Base-by-base conservation (phyloP, 805 yeast genomes). In the Grigorovia yakushimaensis region DNA sequence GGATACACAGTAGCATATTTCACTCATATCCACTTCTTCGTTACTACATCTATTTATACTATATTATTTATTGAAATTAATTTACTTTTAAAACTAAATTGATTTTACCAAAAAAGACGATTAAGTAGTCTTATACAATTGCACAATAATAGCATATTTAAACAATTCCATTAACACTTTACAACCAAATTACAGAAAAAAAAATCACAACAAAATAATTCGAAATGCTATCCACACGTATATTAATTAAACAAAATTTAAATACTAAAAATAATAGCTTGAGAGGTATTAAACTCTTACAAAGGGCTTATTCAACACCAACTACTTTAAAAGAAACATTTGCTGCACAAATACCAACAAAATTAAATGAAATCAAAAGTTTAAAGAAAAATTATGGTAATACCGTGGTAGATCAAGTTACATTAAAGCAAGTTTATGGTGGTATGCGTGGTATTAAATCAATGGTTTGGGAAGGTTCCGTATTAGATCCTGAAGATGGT, bases 361-460 rank as follows among this genome's bases (percentile, higher is more conserved):
- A 86, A 75, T 84, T 84, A 59, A 96, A 88, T 69, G 87, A 88
- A 74, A 83, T 93, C 71, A 66, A 72, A 57, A 66, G 81, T 61
- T 81, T 91, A 69, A 88, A 91, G 72, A 77, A 86, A 69, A 94
- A 88, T 63, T 78, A 91, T 70, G 98, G 98, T 61, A 77, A 81
- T 49, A 68, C 73, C 44, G 73, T 71, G 45, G 81, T 84, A 54
- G 91, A 88, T 55, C 87, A 84, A 68, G 83, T 83, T 53, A 67
- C 73, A 49, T 72, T 84, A 52, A 87, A 81, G 66, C 91, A 84
- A 71, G 89, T 88, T 39, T 85, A 84, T 70, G 94, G 94, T 72
- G 94, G 94, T 73, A 82, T 82, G 89, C 78, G 94, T 68, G 94
- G 94, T 64, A 81, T 84, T 67, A 81, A 82, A 69, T 86, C 87